Evolutionary conservation across 306 rosid species (phyloP).

Genomic region (Myrica gale): DNA sequence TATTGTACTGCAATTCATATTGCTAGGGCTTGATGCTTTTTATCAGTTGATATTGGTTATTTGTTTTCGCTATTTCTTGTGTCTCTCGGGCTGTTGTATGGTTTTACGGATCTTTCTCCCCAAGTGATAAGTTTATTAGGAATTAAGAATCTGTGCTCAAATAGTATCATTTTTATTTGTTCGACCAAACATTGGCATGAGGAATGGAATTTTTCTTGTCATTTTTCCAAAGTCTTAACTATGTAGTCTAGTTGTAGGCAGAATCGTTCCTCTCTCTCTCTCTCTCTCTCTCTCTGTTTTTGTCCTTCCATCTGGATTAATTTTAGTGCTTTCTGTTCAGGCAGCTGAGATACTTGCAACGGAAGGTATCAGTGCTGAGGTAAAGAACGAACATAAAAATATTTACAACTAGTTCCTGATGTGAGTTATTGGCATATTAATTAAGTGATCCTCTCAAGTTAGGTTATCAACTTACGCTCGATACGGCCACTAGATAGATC

Average conservation of each 20-base stretch:
- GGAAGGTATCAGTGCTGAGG: slow-evolving; percentile 98
- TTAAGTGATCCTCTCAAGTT: slow-evolving; percentile 9
- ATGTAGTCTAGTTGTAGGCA: background rate
- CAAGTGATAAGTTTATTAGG: background rate
- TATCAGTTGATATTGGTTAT: background rate
- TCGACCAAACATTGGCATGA: background rate
- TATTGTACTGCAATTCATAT: background rate
- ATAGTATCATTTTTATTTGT: background rate
- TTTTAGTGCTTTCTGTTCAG: slow-evolving; percentile 46
- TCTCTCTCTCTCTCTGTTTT: background rate
- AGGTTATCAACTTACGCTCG: slow-evolving; percentile 90
- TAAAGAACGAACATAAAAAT: slow-evolving; percentile 29
- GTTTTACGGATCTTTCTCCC: background rate
- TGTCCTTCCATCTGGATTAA: slow-evolving; percentile 21
- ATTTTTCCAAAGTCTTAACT: background rate
- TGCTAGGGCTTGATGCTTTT: background rate
- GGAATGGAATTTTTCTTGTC: background rate
- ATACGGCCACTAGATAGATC: slow-evolving; percentile 93
- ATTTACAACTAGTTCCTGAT: background rate
- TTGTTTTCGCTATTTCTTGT: background rate
- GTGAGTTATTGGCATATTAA: slow-evolving; percentile 20
- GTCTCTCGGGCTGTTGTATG: background rate
- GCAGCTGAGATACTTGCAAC: slow-evolving; percentile 87
- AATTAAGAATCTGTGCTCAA: background rate
- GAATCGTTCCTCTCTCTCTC: background rate